phyloP scores from a whole-genome alignment of 1,139 yeast genomes.

The Suhomyces bribrorum region DNA sequence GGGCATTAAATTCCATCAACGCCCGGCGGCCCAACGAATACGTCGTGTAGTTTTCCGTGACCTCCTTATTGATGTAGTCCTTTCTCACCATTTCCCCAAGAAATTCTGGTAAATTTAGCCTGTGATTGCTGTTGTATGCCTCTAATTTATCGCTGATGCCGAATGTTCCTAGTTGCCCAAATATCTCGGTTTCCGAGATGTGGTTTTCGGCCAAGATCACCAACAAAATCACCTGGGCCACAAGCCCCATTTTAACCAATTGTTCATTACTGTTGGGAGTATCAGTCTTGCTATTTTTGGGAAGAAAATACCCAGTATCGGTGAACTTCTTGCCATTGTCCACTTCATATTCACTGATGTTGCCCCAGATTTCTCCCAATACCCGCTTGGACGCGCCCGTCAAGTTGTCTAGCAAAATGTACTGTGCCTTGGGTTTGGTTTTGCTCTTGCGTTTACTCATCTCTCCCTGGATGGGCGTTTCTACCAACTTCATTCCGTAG shows the following conservation, averaged over 20 bases:
- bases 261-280: constrained; percentile 27
- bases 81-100: constrained; percentile 32
- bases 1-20: constrained; percentile 36
- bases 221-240: constrained; percentile 28
- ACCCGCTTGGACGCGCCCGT: constrained; percentile 20
- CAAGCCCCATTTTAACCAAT: constrained; percentile 32
- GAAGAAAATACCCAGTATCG: constrained; percentile 20
- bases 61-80: constrained; percentile 33
- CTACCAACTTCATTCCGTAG: constrained; percentile 35
- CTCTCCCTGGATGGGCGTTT: constrained; percentile 15
- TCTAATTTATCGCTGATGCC: constrained; percentile 32
- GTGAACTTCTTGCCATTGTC: constrained; percentile 16
- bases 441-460: constrained; percentile 11
- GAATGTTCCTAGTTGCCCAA: constrained; percentile 24
- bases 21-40: constrained; percentile 39
- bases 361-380: constrained; percentile 22
- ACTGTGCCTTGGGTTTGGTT: constrained; percentile 15
- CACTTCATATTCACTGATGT: constrained; percentile 11
- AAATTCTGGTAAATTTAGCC: constrained; percentile 26
- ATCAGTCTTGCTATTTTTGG: constrained; percentile 16
- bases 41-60: constrained; percentile 21
- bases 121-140: constrained; percentile 25
- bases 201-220: constrained; percentile 39
- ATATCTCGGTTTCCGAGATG: constrained; percentile 29
- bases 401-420: constrained; percentile 24